Conservation (phyloP, 2,329 filamentous ascomycete species). For the Blastomyces emzantsi region DNA sequence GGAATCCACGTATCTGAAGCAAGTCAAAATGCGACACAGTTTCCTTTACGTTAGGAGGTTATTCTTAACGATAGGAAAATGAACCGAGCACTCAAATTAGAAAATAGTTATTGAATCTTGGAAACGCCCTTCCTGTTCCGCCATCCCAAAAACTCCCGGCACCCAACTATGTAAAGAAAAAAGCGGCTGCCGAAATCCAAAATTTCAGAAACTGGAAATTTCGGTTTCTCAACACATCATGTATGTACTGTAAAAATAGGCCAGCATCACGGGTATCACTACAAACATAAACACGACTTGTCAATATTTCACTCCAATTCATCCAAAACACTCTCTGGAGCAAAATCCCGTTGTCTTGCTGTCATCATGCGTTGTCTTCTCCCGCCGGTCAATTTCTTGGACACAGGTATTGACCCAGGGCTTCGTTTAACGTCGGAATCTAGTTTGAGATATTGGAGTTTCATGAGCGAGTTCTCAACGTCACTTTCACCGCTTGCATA, state of each 20-base stretch:
- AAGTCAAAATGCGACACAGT: not conserved
- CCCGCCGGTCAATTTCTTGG: constrained; percentile 23
- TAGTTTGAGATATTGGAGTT: constrained; percentile 33
- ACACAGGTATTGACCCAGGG: constrained; percentile 22
- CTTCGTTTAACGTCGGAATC: constrained; percentile 20
- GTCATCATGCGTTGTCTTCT: constrained; percentile 39
- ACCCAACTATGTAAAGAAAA: not conserved
- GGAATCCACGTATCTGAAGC: not conserved
- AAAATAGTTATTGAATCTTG: not conserved
- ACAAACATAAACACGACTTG: not conserved
- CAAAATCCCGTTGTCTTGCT: constrained; percentile 41
- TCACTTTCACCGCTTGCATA: constrained; percentile 32
- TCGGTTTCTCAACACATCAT: not conserved
- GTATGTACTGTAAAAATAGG: not conserved
- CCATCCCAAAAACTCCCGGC: not conserved
- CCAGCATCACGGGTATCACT: not conserved
- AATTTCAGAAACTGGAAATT: not conserved
- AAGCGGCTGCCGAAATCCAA: not conserved
- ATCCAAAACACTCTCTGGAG: constrained; percentile 34
- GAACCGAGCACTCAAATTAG: not conserved
- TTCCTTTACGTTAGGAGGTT: not conserved
- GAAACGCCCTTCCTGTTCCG: not conserved
- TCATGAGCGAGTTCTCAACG: constrained; percentile 29
- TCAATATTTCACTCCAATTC: constrained; percentile 22
- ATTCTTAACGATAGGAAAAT: not conserved